Conservation (phyloP, 2,329 filamentous ascomycete genomes). For the Penicillium crustosum region DNA sequence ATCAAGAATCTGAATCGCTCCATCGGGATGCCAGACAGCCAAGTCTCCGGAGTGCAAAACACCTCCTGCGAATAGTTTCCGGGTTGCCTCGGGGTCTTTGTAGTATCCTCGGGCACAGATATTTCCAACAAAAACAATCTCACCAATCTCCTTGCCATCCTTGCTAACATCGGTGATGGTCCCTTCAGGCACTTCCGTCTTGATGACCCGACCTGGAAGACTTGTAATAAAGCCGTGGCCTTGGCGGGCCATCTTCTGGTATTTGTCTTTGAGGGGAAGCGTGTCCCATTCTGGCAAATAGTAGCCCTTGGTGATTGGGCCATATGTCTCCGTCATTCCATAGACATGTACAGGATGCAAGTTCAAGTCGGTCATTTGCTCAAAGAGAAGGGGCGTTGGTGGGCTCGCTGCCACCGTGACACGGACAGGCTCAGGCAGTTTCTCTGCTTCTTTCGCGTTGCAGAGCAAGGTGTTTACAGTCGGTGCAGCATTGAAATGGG, state of each 20-base stretch:
- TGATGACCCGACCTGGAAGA: slow-evolving; percentile 77
- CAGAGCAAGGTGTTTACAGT: slow-evolving; percentile 95
- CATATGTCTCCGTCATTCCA: slow-evolving; percentile 84
- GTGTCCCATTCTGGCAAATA: slow-evolving; percentile 80
- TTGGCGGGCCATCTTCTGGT: slow-evolving; percentile 86
- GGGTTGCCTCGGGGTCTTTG: slow-evolving; percentile 82
- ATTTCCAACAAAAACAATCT: slow-evolving; percentile 86
- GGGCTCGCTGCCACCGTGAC: slow-evolving; percentile 94
- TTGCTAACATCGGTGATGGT: slow-evolving; percentile 65
- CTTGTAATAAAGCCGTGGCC: slow-evolving; percentile 88
- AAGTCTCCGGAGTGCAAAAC: slow-evolving; percentile 87
- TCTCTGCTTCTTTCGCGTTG: slow-evolving; percentile 70
- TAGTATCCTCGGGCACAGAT: slow-evolving; percentile 91
- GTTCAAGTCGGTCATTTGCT: slow-evolving; percentile 87
- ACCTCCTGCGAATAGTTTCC: slow-evolving; percentile 82
- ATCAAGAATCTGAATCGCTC: slow-evolving; percentile 87
- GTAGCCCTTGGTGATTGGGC: slow-evolving; percentile 93
- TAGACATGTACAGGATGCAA: slow-evolving; percentile 91
- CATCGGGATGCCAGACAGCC: slow-evolving; percentile 89
- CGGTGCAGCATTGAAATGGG: slow-evolving; percentile 92
- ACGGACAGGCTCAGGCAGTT: slow-evolving; percentile 67
- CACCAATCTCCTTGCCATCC: slow-evolving; percentile 74
- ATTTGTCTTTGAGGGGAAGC: slow-evolving; percentile 73
- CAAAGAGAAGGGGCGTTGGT: slow-evolving; percentile 84
- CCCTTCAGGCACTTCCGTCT: slow-evolving; percentile 69